A percentile compares a stretch with the other conserved stretches of the same genome.
Conservation (phyloP, 108 stramenopile genomes). For the Skeletonema potamos region DNA sequence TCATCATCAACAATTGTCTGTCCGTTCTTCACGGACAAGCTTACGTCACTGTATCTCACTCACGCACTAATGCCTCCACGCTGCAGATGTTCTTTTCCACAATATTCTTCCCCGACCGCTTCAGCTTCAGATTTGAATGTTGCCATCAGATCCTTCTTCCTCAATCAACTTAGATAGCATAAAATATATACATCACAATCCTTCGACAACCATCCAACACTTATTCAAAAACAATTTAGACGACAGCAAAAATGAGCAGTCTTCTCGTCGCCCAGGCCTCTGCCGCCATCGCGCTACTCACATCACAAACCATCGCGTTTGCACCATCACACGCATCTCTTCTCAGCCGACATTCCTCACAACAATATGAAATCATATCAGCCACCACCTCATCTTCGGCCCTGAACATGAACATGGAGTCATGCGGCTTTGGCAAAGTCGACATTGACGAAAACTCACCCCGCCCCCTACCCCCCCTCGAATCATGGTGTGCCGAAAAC, state of each 20-base stretch:
- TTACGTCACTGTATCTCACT: background rate
- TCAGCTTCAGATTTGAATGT: background rate
- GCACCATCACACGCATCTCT: background rate
- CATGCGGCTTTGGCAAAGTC: background rate
- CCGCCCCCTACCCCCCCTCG: slow-evolving; percentile 26
- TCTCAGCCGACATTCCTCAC: background rate
- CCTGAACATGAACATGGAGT: background rate
- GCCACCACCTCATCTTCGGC: background rate
- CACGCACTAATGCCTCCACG: background rate
- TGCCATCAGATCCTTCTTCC: too few relatives aligned
- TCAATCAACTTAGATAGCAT: background rate
- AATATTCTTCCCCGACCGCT: background rate
- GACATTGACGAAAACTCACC: slow-evolving; percentile 28
- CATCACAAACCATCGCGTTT: background rate
- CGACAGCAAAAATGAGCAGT: background rate
- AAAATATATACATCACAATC: background rate
- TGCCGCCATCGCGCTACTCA: background rate
- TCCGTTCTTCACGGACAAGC: background rate
- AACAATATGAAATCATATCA: background rate
- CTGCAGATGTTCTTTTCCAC: background rate
- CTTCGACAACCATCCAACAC: background rate
- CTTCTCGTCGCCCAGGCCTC: background rate
- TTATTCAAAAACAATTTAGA: background rate
- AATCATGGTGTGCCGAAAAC: slow-evolving; percentile 32
- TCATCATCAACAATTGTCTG: too few relatives aligned